These are phyloP conservation scores for Hanseniaspora guilliermondii DNA, from an alignment of 805 yeast genomes.

Conservation along the genomic window DNA sequence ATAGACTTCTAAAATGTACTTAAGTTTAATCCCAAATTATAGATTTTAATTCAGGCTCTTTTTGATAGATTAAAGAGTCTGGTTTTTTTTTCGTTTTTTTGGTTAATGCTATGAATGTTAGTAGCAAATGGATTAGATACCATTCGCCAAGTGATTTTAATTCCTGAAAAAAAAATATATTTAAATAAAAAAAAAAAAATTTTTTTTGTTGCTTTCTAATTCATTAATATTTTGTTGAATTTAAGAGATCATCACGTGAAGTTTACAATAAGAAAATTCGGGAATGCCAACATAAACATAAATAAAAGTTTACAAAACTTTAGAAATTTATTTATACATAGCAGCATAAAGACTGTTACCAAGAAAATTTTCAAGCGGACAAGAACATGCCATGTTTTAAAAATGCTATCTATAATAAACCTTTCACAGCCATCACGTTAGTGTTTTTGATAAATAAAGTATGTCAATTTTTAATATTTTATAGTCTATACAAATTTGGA, in stretches of 20 bases:
- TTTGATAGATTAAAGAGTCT: no score
- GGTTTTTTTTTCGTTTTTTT: no score
- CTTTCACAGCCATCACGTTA: neutral
- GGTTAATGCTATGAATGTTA: no score
- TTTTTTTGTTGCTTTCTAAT: neutral
- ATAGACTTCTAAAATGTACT: no score
- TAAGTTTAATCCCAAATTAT: no score
- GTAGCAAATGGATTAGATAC: no score
- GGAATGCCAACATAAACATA: no score
- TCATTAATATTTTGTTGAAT: neutral
- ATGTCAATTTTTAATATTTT: constrained; percentile 4
- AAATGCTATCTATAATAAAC: neutral
- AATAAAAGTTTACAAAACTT: no score
- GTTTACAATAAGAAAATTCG: neutral
- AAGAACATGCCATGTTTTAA: neutral
- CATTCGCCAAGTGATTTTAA: neutral
- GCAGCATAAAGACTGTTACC: no score
- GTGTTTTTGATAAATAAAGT: neutral
- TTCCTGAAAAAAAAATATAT: neutral
- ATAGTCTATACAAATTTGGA: neutral
- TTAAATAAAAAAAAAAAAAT: neutral
- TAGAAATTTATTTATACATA: no score
- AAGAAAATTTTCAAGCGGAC: neutral
- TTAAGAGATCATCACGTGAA: neutral
- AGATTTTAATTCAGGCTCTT: no score